Evolutionary conservation across 495 filamentous ascomycete species (phyloP).

Genomic region (Aspergillus biplanus): DNA sequence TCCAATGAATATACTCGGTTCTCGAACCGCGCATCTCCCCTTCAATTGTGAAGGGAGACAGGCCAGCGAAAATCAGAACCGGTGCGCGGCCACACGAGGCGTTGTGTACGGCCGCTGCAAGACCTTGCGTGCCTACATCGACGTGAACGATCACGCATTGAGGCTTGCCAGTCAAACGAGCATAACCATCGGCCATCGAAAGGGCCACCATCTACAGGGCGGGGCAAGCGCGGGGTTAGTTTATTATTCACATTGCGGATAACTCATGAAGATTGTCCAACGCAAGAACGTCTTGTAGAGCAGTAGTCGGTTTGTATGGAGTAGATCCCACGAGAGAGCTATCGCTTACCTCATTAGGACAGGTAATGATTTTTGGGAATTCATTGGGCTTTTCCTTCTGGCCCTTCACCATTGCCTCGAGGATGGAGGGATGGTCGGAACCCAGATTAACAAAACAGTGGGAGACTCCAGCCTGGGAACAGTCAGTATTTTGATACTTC

Average conservation of each 20-base stretch:
- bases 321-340: neutral
- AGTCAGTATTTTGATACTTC: constrained; percentile 3
- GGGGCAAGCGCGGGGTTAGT: constrained; percentile 21
- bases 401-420: constrained; percentile 95
- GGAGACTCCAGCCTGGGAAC: constrained; percentile 72
- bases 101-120: constrained; percentile 92
- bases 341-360: constrained; percentile 72
- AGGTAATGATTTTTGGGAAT: constrained; percentile 89
- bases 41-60: constrained; percentile 88
- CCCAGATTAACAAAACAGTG: constrained; percentile 95
- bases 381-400: constrained; percentile 64
- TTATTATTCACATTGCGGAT: too few species aligned
- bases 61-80: constrained; percentile 86
- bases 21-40: constrained; percentile 86
- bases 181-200: constrained; percentile 96
- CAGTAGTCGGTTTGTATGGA: too few species aligned
- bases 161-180: constrained; percentile 79
- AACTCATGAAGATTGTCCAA: too few species aligned
- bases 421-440: constrained; percentile 90
- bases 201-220: constrained; percentile 88
- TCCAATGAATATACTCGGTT: constrained; percentile 97
- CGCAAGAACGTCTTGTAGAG: too few species aligned
- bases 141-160: constrained; percentile 96
- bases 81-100: constrained; percentile 84
- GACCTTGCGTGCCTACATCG: constrained; percentile 92